These are phyloP conservation scores for Ammopiptanthus mongolicus DNA, from an alignment of 306 rosid species.

Conservation along the genomic window DNA sequence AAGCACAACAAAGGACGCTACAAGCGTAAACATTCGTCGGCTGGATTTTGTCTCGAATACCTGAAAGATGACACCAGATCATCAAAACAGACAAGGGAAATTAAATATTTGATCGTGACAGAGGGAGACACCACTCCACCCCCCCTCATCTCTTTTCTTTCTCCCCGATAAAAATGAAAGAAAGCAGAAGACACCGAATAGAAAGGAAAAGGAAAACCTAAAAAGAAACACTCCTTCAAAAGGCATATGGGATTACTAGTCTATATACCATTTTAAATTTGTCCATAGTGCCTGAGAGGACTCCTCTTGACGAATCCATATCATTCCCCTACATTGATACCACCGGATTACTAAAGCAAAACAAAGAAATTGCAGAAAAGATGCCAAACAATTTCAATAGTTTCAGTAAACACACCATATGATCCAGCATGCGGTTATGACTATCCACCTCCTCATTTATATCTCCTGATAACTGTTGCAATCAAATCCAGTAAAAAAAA, in stretches of 20 bases:
- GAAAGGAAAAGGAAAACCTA: not conserved
- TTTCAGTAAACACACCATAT: constrained; percentile 58
- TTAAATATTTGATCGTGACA: not conserved
- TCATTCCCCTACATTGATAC: constrained; percentile 61
- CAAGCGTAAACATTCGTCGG: constrained; percentile 81
- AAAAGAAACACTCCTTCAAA: not conserved
- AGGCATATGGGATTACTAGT: not conserved
- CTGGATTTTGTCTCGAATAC: constrained; percentile 94
- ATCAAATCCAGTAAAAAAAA: constrained; percentile 20
- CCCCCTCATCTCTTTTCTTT: not conserved
- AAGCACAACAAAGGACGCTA: constrained; percentile 73
- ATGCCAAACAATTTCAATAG: not conserved
- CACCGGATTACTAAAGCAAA: constrained; percentile 16
- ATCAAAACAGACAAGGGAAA: constrained; percentile 12
- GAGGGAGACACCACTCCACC: not conserved
- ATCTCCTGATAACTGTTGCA: constrained; percentile 88
- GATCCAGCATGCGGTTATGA: constrained; percentile 86
- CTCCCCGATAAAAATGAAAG: not conserved
- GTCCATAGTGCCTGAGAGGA: constrained; percentile 91
- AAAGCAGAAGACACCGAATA: not conserved
- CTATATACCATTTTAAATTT: constrained; percentile 75
- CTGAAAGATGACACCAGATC: constrained; percentile 34
- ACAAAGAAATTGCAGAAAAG: constrained; percentile 1
- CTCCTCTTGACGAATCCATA: constrained; percentile 95
- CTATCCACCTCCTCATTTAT: constrained; percentile 87